phyloP scores from a whole-genome alignment of 305 asterid species.

The Ruellia speciosa region DNA sequence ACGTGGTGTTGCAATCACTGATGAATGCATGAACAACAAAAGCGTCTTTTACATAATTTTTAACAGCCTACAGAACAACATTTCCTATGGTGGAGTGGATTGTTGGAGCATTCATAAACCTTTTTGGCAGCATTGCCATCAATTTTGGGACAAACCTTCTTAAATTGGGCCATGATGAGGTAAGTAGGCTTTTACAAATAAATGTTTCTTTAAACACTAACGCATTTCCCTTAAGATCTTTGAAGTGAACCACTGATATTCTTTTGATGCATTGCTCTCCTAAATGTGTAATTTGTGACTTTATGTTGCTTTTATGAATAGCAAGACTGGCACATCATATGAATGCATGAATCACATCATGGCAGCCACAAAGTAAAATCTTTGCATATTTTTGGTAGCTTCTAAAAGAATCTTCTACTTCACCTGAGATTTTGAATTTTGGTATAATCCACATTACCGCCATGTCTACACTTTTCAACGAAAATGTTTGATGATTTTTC shows the following conservation, averaged over 20 bases:
- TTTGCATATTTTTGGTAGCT: not conserved
- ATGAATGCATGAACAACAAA: slow-evolving; percentile 28
- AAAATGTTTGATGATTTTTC: not conserved
- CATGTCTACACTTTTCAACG: not conserved
- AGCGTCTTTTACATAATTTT: slow-evolving; percentile 17
- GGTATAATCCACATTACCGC: not conserved
- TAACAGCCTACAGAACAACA: slow-evolving; percentile 21
- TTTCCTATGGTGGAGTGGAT: slow-evolving; percentile 89
- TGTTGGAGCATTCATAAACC: slow-evolving; percentile 80
- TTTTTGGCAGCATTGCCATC: slow-evolving; percentile 84
- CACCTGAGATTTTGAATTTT: not conserved
- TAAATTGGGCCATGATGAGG: slow-evolving; percentile 88
- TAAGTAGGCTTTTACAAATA: slow-evolving; percentile 21
- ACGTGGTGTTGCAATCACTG: slow-evolving; percentile 19
- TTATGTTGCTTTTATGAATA: slow-evolving; percentile 12
- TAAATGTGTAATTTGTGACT: not conserved
- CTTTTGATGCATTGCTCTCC: slow-evolving; percentile 7
- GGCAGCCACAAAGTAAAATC: not conserved
- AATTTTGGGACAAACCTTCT: slow-evolving; percentile 94
- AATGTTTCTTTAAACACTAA: not conserved
- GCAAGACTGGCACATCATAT: not conserved
- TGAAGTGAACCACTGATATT: slow-evolving; percentile 2
- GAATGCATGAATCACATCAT: not conserved
- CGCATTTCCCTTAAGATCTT: slow-evolving; percentile 15
- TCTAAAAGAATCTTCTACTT: not conserved